A percentile compares a stretch with the other conserved stretches of the same genome.
These are phyloP conservation scores for Malassezia caprae DNA, from an alignment of 1,284 basidiomycete species.

Conservation along the genomic window DNA sequence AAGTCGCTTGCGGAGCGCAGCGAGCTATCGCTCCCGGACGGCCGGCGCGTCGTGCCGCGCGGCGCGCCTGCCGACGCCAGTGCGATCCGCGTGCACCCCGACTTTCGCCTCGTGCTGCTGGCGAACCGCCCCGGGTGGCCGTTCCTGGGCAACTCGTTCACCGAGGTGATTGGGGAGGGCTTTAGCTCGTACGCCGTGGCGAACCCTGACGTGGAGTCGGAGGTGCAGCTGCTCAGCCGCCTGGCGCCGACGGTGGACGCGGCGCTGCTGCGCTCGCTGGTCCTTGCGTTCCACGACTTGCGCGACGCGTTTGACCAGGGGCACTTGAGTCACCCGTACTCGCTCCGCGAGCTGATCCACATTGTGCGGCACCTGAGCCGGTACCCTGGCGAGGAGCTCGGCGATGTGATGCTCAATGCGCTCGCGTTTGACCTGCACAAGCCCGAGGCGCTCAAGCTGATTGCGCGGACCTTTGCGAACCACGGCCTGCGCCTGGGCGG, in stretches of 20 bases:
- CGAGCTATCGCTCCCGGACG: slow-evolving; percentile 47
- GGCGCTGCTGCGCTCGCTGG: slow-evolving; percentile 39
- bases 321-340: slow-evolving; percentile 47
- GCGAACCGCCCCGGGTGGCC: slow-evolving; percentile 49
- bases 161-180: slow-evolving; percentile 47
- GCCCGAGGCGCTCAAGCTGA: slow-evolving; percentile 46
- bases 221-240: slow-evolving; percentile 42
- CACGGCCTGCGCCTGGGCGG: slow-evolving; percentile 35
- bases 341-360: slow-evolving; percentile 48
- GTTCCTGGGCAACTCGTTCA: slow-evolving; percentile 46
- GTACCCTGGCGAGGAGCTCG: slow-evolving; percentile 46
- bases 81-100: slow-evolving; percentile 42
- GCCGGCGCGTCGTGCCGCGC: slow-evolving; percentile 37
- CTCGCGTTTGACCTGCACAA: slow-evolving; percentile 48
- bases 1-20: slow-evolving; percentile 47
- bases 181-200: slow-evolving; percentile 46
- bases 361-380: slow-evolving; percentile 47
- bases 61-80: slow-evolving; percentile 7
- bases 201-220: slow-evolving; percentile 47
- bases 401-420: slow-evolving; percentile 46
- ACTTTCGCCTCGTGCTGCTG: slow-evolving; percentile 48
- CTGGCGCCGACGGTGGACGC: slow-evolving; percentile 39
- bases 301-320: slow-evolving; percentile 46
- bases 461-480: slow-evolving; percentile 36
- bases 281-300: slow-evolving; percentile 47